Conservation (phyloP, 2,329 filamentous ascomycete genomes). For the Catunica adiposa region DNA sequence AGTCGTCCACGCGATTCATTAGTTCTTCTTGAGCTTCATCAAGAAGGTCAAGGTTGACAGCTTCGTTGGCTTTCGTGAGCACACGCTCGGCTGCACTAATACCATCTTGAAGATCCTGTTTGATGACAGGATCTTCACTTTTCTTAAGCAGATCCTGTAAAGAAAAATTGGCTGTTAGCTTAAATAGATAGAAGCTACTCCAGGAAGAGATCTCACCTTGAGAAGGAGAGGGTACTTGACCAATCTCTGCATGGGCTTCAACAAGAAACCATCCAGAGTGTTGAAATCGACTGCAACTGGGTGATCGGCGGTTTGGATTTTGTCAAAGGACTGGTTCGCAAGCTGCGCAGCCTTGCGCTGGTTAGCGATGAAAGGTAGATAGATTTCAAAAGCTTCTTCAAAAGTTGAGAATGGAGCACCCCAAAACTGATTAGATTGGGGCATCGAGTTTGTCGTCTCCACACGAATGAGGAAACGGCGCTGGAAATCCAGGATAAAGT, state of each 20-base stretch:
- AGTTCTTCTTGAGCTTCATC: conserved; percentile 73
- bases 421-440: conserved; percentile 69
- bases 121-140: conserved; percentile 54
- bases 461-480: conserved; percentile 87
- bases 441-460: conserved; percentile 81
- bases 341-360: conserved; percentile 77
- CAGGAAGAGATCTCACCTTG: conserved; percentile 35
- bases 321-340: conserved; percentile 75
- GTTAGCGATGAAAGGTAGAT: conserved; percentile 94
- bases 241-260: conserved; percentile 92
- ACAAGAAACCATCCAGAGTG: conserved; percentile 74
- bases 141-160: conserved; percentile 70
- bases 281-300: conserved; percentile 75
- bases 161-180: conserved; percentile 15
- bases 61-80: conserved; percentile 72
- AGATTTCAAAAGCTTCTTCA: conserved; percentile 78
- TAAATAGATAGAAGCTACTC: not conserved
- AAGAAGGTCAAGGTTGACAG: conserved; percentile 74
- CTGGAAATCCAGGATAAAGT: conserved; percentile 87
- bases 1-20: conserved; percentile 73
- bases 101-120: conserved; percentile 56
- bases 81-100: conserved; percentile 71
- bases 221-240: conserved; percentile 88
- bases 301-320: conserved; percentile 59
- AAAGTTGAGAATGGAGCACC: conserved; percentile 77